A percentile compares a stretch with the other conserved stretches of the same genome.
Evolutionary conservation across 2,329 filamentous ascomycete species (phyloP).

Genomic region (Sarocladium brachiariae): DNA sequence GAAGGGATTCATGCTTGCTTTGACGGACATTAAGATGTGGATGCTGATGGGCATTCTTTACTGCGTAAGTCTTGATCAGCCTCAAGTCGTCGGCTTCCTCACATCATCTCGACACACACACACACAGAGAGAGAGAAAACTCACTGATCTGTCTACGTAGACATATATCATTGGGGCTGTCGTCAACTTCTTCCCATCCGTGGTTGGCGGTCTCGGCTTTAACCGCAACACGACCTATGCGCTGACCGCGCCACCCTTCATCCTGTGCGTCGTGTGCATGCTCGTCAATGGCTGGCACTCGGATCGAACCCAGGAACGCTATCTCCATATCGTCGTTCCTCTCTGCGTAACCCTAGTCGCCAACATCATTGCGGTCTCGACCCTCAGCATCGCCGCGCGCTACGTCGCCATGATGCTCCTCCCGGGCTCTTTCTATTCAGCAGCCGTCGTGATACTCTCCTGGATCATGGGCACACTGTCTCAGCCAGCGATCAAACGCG

Average conservation of each 20-base stretch:
- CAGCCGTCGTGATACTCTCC: constrained; percentile 22
- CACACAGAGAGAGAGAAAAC: neutral
- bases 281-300: constrained; percentile 15
- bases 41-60: constrained; percentile 26
- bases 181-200: constrained; percentile 20
- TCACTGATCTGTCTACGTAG: constrained; percentile 5
- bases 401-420: constrained; percentile 42
- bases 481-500: constrained; percentile 64
- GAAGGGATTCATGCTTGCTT: constrained; percentile 20
- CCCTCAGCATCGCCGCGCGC: constrained; percentile 48
- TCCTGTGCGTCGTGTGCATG: constrained; percentile 21
- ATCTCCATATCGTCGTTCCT: constrained; percentile 43
- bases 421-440: constrained; percentile 21
- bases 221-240: constrained; percentile 16
- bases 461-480: constrained; percentile 31
- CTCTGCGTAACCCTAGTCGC: constrained; percentile 54
- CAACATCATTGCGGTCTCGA: constrained; percentile 60
- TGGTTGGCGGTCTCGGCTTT: constrained; percentile 21
- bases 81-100: too few relatives aligned
- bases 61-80: constrained; percentile 15
- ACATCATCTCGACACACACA: neutral
- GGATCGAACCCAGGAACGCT: constrained; percentile 16
- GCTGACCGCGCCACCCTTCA: constrained; percentile 16
- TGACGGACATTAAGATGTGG: constrained; percentile 29
- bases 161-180: constrained; percentile 23